Evolutionary conservation across 352 stramenopile species (phyloP).

Genomic region (Globisporangium iwayamae): DNA sequence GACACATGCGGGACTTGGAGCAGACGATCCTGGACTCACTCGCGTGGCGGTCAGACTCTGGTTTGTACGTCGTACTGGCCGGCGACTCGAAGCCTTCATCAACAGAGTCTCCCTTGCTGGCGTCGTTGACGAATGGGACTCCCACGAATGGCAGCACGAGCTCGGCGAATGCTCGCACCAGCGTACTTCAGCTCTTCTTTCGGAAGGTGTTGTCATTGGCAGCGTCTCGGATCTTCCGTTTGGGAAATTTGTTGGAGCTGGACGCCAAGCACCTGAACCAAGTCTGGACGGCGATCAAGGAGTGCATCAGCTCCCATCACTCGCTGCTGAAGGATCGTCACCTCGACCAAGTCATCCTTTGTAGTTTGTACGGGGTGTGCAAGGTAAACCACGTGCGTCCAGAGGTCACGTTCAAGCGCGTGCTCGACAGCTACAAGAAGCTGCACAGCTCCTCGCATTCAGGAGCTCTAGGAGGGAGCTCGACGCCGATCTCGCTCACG

Average conservation of each 20-base stretch:
- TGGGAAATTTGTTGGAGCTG: constrained; percentile 66
- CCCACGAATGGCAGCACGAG: constrained; percentile 5
- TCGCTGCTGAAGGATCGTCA: constrained; percentile 69
- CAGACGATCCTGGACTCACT: constrained; percentile 79
- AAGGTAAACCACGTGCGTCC: constrained; percentile 75
- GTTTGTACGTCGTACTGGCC: constrained; percentile 62
- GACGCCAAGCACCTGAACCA: constrained; percentile 79
- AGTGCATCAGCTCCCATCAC: constrained; percentile 65
- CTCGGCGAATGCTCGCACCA: constrained; percentile 21
- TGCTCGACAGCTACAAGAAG: constrained; percentile 77
- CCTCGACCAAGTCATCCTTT: constrained; percentile 79
- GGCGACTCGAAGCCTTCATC: constrained; percentile 20
- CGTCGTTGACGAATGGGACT: constrained; percentile 16
- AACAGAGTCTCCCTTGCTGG: constrained; percentile 3
- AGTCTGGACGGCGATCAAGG: constrained; percentile 84
- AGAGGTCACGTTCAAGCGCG: constrained; percentile 73
- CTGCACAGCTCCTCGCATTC: constrained; percentile 36
- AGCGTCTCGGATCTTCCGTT: constrained; percentile 71
- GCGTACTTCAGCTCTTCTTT: constrained; percentile 82
- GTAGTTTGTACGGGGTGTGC: constrained; percentile 81
- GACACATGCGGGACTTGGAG: constrained; percentile 84
- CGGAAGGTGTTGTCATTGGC: constrained; percentile 83
- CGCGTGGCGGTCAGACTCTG: constrained; percentile 69
- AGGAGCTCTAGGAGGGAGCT: constrained; percentile 19
- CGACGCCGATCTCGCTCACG: constrained; percentile 26